Conservation (phyloP, 2,329 filamentous ascomycete genomes). For the Beauveria rudraprayagi region DNA sequence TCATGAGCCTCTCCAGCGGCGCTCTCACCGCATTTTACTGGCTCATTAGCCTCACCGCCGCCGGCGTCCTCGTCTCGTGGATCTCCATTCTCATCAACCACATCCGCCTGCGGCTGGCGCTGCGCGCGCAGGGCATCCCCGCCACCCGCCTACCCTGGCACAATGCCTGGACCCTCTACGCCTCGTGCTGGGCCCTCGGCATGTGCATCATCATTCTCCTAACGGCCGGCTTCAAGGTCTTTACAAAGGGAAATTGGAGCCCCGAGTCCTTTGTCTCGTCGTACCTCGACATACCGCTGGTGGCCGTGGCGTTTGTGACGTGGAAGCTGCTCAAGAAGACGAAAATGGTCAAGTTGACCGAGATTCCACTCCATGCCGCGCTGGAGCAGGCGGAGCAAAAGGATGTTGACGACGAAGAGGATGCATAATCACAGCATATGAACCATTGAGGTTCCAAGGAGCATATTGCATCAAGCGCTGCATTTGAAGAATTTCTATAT, state of each 20-base stretch:
- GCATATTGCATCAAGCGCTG: neutral
- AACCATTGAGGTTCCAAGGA: neutral
- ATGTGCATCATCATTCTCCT: slow-evolving; percentile 59
- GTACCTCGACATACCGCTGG: slow-evolving; percentile 55
- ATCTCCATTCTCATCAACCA: slow-evolving; percentile 51
- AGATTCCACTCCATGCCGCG: slow-evolving; percentile 44
- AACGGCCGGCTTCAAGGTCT: slow-evolving; percentile 60
- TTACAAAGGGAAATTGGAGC: slow-evolving; percentile 52
- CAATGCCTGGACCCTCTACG: slow-evolving; percentile 53
- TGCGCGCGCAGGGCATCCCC: slow-evolving; percentile 47
- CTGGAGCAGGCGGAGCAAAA: slow-evolving; percentile 37
- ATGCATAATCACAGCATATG: neutral
- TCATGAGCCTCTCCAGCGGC: slow-evolving; percentile 47
- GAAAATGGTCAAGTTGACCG: slow-evolving; percentile 40
- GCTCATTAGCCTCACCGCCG: slow-evolving; percentile 53
- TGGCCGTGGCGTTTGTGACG: slow-evolving; percentile 45
- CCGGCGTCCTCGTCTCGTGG: slow-evolving; percentile 58
- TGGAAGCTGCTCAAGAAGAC: slow-evolving; percentile 63
- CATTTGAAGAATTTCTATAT: neutral
- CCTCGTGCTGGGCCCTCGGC: slow-evolving; percentile 51
- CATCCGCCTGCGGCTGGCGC: slow-evolving; percentile 45
- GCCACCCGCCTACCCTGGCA: slow-evolving; percentile 49
- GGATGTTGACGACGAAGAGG: neutral
- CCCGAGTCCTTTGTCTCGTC: slow-evolving; percentile 50
- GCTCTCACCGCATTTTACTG: slow-evolving; percentile 59